Percentiles rank a stretch among this genome's conserved stretches.
These are phyloP conservation scores for Baorangia bicolor DNA, from an alignment of 768 basidiomycete species.

Conservation along the genomic window DNA sequence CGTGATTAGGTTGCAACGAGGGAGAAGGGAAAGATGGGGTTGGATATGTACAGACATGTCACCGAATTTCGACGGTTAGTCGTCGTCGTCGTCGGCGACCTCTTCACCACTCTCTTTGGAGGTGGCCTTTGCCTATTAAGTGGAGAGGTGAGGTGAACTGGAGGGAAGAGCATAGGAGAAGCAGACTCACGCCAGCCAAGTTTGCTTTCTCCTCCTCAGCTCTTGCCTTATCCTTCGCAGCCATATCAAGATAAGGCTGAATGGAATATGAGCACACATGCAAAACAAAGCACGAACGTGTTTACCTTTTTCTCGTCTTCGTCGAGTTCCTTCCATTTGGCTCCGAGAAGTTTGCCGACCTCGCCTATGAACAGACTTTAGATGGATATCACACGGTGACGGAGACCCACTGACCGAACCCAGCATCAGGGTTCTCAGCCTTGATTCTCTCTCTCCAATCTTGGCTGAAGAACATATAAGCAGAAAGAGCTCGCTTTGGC, in stretches of 20 bases:
- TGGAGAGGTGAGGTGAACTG: not conserved
- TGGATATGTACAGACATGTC: conserved; percentile 17
- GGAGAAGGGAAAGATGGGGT: conserved; percentile 6
- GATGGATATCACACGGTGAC: not conserved
- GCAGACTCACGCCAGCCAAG: conserved; percentile 37
- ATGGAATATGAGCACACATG: conserved; percentile 9
- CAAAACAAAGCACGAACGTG: not conserved
- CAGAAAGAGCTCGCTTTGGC: conserved; percentile 90
- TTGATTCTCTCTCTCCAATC: conserved; percentile 96
- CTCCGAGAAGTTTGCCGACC: conserved; percentile 91
- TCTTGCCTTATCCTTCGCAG: conserved; percentile 81
- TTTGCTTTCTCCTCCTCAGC: conserved; percentile 77
- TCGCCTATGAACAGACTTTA: conserved; percentile 54
- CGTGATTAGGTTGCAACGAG: conserved; percentile 20
- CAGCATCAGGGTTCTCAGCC: conserved; percentile 91
- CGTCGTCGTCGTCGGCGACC: conserved; percentile 41
- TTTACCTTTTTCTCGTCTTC: conserved; percentile 88
- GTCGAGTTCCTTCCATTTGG: conserved; percentile 95
- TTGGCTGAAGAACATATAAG: conserved; percentile 99
- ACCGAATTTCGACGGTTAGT: conserved; percentile 25
- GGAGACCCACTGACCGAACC: conserved; percentile 64
- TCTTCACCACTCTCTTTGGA: conserved; percentile 41
- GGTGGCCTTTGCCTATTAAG: conserved; percentile 28
- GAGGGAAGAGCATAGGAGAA: not conserved
- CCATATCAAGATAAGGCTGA: conserved; percentile 87